Base-by-base conservation (phyloP, 805 yeast species). In the Kodamaea restingae region DNA sequence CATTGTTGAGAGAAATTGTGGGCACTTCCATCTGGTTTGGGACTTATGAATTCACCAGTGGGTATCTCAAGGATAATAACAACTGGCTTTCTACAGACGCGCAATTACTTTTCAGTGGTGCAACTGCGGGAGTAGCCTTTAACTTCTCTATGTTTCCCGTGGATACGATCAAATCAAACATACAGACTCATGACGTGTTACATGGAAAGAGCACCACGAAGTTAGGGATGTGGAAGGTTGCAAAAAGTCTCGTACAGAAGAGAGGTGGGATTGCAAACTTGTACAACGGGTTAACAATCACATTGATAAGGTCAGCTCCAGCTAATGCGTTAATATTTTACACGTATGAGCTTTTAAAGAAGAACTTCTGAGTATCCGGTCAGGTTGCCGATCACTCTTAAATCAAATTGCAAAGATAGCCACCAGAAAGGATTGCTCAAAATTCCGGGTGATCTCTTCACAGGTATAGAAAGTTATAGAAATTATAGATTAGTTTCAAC, bases 21-120 rank as follows among this genome's bases (percentile, higher is more conserved):
- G 97, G 97, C 6, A 85, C 96, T 2, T 86, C 95, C 3, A 81
- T 91, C 2, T 90, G 97, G 97, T 90, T 90, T 64, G 91, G 95
- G 0, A 77, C 93, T 12, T 88, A 88, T 58, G 96, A 88, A 55
- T 62, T 71, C 32, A 63, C 74, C 6, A 57, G 65, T 15, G 50
- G 51, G 1, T 47, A 52, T n/a, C 63, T 76, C 46, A 67, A 70
- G 42, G 28, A 42, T 18, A 36, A 41, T 39, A 55, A 29, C 31
- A 50, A 21, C 38, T 42, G 36, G 51, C 42, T 33, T 4, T 39
- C 39, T 12, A 15, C 35, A 32, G 70, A 76, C 3, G 54, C 73
- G 46, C 86, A 84, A 49, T 58, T 81, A 15, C 63, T 90, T 47
- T 42, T 72, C 1, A 82, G 95, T 42, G 98, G 98, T 37, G 96